Conservation (phyloP, 1,139 yeast genomes). For the Debaryomyces fabryi region DNA sequence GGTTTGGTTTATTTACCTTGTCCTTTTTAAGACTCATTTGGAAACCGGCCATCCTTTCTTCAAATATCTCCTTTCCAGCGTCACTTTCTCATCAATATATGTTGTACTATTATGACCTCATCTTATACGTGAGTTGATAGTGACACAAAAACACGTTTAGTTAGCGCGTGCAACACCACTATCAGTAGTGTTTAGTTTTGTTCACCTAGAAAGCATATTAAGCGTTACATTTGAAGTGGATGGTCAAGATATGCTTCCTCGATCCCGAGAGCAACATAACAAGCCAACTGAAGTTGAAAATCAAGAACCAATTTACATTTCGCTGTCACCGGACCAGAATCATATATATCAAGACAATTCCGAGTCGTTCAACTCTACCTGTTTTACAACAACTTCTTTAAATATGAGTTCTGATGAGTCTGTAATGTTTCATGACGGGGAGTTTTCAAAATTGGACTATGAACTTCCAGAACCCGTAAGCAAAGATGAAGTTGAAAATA, state of each 20-base stretch:
- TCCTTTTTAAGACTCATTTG: conserved; percentile 28
- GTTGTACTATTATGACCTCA: conserved; percentile 1
- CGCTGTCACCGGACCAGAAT: neutral
- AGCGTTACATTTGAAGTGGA: neutral
- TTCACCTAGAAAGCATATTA: neutral
- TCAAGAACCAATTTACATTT: neutral
- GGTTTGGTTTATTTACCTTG: conserved; percentile 3
- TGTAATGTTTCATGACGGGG: conserved; percentile 16
- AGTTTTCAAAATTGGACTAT: conserved; percentile 21
- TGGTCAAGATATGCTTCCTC: conserved; percentile 5
- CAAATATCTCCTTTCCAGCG: neutral
- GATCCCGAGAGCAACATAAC: neutral
- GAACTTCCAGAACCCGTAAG: conserved; percentile 4
- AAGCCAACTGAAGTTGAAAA: neutral
- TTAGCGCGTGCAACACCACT: conserved; percentile 7
- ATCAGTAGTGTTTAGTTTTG: neutral
- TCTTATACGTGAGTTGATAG: conserved; percentile 2
- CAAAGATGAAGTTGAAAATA: neutral
- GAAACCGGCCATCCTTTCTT: conserved; percentile 20
- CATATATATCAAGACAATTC: conserved; percentile 1
- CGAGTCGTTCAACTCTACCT: conserved; percentile 2
- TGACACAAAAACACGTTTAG: conserved; percentile 7
- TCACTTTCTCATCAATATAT: neutral
- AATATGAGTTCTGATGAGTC: conserved; percentile 3
- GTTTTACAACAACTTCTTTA: neutral